phyloP scores from a whole-genome alignment of 2,329 filamentous ascomycete species.

The Nannizzia gypsea region DNA sequence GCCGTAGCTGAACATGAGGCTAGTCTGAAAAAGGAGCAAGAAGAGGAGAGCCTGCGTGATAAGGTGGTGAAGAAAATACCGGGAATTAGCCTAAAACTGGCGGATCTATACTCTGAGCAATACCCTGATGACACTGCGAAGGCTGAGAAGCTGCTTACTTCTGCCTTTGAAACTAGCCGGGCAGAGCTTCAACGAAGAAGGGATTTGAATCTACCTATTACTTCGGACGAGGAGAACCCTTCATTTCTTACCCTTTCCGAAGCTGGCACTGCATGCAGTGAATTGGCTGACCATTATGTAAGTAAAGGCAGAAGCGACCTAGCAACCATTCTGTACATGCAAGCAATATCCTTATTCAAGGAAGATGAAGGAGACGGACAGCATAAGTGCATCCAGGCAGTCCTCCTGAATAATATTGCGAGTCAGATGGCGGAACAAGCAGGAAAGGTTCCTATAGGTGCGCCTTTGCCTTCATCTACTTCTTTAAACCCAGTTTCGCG shows the following conservation, averaged over 20 bases:
- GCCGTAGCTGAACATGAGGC: conserved; percentile 12
- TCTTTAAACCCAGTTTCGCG: conserved; percentile 40
- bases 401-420: conserved; percentile 51
- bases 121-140: conserved; percentile 61
- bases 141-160: conserved; percentile 63
- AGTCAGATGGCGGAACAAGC: conserved; percentile 36
- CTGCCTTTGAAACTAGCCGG: conserved; percentile 69
- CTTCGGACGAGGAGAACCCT: conserved; percentile 31
- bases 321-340: conserved; percentile 73
- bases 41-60: conserved; percentile 38
- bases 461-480: conserved; percentile 24
- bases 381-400: conserved; percentile 61
- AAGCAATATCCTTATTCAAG: conserved; percentile 61
- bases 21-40: conserved; percentile 16
- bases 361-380: conserved; percentile 26
- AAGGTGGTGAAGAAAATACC: conserved; percentile 53
- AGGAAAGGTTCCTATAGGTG: conserved; percentile 24
- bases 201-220: conserved; percentile 55
- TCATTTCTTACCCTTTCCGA: conserved; percentile 31
- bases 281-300: conserved; percentile 66
- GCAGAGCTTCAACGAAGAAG: conserved; percentile 60
- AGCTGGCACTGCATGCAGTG: conserved; percentile 32
- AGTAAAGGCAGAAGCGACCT: conserved; percentile 64
- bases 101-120: conserved; percentile 65
- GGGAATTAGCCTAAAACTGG: conserved; percentile 69